These are phyloP conservation scores for Cladosporium colombiae DNA, from an alignment of 2,329 filamentous ascomycete genomes.

Conservation along the genomic window DNA sequence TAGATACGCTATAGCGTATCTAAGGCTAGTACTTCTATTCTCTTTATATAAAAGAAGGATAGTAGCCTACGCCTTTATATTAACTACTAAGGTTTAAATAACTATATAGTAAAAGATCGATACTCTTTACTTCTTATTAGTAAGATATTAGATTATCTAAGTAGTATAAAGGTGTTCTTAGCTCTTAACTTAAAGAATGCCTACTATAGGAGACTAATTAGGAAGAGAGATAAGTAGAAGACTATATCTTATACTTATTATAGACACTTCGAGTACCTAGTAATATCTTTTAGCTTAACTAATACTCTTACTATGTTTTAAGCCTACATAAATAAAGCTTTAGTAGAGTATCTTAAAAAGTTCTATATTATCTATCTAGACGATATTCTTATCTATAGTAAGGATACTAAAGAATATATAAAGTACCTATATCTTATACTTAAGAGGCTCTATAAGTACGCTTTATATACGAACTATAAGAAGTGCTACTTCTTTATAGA, in stretches of 20 bases:
- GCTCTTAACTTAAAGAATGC: neutral
- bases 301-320: slow-evolving; percentile 20
- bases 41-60: too few species aligned
- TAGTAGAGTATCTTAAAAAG: slow-evolving; percentile 28
- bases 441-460: neutral
- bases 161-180: neutral
- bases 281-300: slow-evolving; percentile 21
- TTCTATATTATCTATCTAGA: slow-evolving; percentile 30
- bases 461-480: slow-evolving; percentile 16
- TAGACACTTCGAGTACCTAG: slow-evolving; percentile 38
- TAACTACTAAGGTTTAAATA: neutral
- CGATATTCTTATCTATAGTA: slow-evolving; percentile 30
- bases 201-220: neutral
- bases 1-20: neutral
- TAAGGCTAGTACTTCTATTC: too few species aligned
- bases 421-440: slow-evolving; percentile 1
- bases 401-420: slow-evolving; percentile 14
- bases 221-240: neutral
- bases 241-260: slow-evolving; percentile 37
- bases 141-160: neutral
- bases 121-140: neutral
- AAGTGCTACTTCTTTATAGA: slow-evolving; percentile 35
- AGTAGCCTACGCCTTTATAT: neutral
- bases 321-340: slow-evolving; percentile 26
- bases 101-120: slow-evolving; percentile 7